phyloP scores from a whole-genome alignment of 1,284 basidiomycete species.

The Ustilago nuda region DNA sequence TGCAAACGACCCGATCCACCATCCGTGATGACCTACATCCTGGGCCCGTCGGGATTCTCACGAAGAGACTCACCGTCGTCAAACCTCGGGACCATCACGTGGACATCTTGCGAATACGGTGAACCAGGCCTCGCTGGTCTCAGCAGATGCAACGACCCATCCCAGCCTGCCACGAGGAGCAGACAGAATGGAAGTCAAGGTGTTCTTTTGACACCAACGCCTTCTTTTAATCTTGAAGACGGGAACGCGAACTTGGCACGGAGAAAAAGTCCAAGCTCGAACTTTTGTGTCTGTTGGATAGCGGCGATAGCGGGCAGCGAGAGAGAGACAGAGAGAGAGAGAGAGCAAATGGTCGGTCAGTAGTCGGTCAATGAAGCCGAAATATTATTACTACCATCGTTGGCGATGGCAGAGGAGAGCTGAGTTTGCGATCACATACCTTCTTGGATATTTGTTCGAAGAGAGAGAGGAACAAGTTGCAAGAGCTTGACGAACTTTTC shows the following conservation, averaged over 20 bases:
- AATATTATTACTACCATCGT: not conserved
- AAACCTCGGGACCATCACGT: slow-evolving; percentile 41
- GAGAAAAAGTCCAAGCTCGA: slow-evolving; percentile 56
- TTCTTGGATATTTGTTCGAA: slow-evolving; percentile 60
- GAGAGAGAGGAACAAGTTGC: slow-evolving; percentile 39
- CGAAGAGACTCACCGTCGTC: slow-evolving; percentile 52
- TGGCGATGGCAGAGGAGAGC: not conserved
- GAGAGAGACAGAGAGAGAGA: not conserved
- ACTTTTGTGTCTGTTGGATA: slow-evolving; percentile 53
- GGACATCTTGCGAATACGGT: slow-evolving; percentile 37
- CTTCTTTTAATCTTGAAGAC: slow-evolving; percentile 56
- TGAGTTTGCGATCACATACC: slow-evolving; percentile 30
- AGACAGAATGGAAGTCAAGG: slow-evolving; percentile 37
- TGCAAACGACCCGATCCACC: slow-evolving; percentile 50
- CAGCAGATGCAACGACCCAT: slow-evolving; percentile 47
- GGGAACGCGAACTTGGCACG: slow-evolving; percentile 62
- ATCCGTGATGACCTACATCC: slow-evolving; percentile 47
- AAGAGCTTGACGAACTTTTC: slow-evolving; percentile 17
- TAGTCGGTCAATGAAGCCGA: not conserved
- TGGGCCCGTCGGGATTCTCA: slow-evolving; percentile 56
- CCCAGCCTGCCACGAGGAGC: slow-evolving; percentile 36
- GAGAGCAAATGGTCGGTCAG: not conserved
- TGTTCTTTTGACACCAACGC: slow-evolving; percentile 22
- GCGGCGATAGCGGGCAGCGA: not conserved
- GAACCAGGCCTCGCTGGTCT: slow-evolving; percentile 44